Conservation (phyloP, 805 yeast species). For the Candida ascalaphidarum region DNA sequence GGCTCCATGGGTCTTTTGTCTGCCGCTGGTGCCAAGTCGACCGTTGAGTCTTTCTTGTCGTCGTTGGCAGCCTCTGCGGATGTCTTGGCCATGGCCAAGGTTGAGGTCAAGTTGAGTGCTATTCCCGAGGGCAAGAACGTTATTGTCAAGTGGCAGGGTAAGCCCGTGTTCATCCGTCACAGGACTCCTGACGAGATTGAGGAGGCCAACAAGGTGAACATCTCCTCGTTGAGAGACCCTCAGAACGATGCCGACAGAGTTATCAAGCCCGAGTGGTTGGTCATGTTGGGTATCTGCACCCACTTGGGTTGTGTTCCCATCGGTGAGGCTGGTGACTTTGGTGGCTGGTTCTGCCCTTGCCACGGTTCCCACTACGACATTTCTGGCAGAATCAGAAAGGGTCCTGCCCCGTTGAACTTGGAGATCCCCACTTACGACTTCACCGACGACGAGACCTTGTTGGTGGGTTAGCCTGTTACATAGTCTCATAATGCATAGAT, state of each 20-base stretch:
- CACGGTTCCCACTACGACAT: constrained; percentile 99
- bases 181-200: constrained; percentile 88
- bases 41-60: constrained; percentile 86
- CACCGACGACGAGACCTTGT: constrained; percentile 64
- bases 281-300: constrained; percentile 99
- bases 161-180: constrained; percentile 99
- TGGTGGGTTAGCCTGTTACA: constrained; percentile 66
- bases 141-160: constrained; percentile 99
- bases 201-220: constrained; percentile 84
- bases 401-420: constrained; percentile 99
- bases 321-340: constrained; percentile 99
- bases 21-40: constrained; percentile 93
- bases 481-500: too few species aligned
- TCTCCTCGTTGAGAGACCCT: constrained; percentile 83
- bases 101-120: constrained; percentile 87
- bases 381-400: constrained; percentile 99
- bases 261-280: constrained; percentile 94
- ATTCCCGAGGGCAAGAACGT: constrained; percentile 98
- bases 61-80: constrained; percentile 98
- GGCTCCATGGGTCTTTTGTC: constrained; percentile 88
- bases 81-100: constrained; percentile 98
- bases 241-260: constrained; percentile 90
- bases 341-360: constrained; percentile 99
- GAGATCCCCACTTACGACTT: constrained; percentile 92
- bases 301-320: constrained; percentile 99